These are phyloP conservation scores for Geotrichum bryndzae DNA, from an alignment of 1,139 yeast genomes.

Conservation along the genomic window DNA sequence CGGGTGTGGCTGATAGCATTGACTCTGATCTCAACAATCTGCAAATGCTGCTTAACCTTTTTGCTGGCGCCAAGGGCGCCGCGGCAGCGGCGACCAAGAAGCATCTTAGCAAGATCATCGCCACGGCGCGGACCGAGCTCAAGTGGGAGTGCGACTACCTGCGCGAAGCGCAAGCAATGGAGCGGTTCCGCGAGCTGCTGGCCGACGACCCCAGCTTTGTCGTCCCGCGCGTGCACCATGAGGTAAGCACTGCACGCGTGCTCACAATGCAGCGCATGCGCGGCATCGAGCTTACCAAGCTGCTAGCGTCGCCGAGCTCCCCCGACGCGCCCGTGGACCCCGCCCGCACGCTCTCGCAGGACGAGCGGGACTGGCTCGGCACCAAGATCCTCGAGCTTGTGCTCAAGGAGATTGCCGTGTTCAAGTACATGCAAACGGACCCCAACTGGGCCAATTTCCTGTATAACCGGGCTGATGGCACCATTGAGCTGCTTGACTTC, in stretches of 20 bases:
- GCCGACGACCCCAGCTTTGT: conserved; percentile 62
- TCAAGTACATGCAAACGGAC: conserved; percentile 94
- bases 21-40: conserved; percentile 90
- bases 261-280: conserved; percentile 85
- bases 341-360: conserved; percentile 44
- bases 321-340: conserved; percentile 45
- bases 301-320: conserved; percentile 28
- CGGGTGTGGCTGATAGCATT: conserved; percentile 92
- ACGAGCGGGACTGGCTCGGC: conserved; percentile 73
- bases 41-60: conserved; percentile 76
- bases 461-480: conserved; percentile 57
- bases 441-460: conserved; percentile 99
- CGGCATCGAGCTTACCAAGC: conserved; percentile 77
- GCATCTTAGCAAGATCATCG: conserved; percentile 75
- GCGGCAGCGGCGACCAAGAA: not conserved
- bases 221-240: conserved; percentile 77
- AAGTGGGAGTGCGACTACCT: conserved; percentile 97
- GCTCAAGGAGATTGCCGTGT: conserved; percentile 73
- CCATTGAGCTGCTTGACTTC: conserved; percentile 83
- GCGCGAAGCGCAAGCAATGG: conserved; percentile 79
- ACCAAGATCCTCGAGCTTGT: conserved; percentile 82
- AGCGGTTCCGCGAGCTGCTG: conserved; percentile 57
- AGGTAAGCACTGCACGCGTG: conserved; percentile 73
- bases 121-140: conserved; percentile 84
- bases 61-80: conserved; percentile 27